Percentiles rank a stretch among this genome's conserved stretches.
These are phyloP conservation scores for Drosera capensis DNA, from an alignment of 148 eudicot genomes.

Conservation along the genomic window DNA sequence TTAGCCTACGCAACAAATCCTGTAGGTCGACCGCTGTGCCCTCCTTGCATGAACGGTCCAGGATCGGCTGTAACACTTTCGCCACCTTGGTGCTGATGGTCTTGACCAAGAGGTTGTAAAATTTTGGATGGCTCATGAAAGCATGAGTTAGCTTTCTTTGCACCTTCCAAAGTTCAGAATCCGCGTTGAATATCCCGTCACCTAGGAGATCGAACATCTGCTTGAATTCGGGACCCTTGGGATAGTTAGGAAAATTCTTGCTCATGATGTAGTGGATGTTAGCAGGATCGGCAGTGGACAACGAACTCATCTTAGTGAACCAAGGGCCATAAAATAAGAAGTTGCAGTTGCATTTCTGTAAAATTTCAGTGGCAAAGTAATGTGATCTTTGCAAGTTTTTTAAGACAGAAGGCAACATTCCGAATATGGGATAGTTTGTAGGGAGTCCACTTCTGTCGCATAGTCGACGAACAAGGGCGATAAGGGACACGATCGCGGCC, in stretches of 20 bases:
- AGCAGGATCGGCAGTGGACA: conserved; percentile 15
- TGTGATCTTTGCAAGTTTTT: background rate
- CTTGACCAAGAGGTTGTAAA: conserved; percentile 9
- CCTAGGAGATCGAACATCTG: conserved; percentile 25
- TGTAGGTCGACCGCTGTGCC: conserved; percentile 20
- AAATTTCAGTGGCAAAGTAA: conserved; percentile 3
- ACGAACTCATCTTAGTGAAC: conserved; percentile 23
- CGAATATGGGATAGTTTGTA: background rate
- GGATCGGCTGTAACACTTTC: conserved; percentile 15
- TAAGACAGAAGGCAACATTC: background rate
- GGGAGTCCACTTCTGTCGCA: too few species aligned
- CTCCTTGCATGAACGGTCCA: conserved; percentile 5
- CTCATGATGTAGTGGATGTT: conserved; percentile 27
- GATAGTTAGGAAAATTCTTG: conserved; percentile 22
- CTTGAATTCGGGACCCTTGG: conserved; percentile 18
- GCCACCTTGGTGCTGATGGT: conserved; percentile 13
- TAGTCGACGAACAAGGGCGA: too few species aligned
- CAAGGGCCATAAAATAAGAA: conserved; percentile 27
- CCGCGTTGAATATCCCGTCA: conserved; percentile 31
- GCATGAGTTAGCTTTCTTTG: conserved; percentile 16
- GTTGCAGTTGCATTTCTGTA: conserved; percentile 9
- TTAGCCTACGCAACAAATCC: conserved; percentile 30
- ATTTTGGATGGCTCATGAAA: conserved; percentile 11
- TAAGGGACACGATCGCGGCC: too few species aligned
- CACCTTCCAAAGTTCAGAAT: conserved; percentile 16